Evolutionary conservation across 1,284 basidiomycete genomes (phyloP), one percentile per base, ranked within the genome.

Genomic region (Fomitopsis betulina): DNA sequence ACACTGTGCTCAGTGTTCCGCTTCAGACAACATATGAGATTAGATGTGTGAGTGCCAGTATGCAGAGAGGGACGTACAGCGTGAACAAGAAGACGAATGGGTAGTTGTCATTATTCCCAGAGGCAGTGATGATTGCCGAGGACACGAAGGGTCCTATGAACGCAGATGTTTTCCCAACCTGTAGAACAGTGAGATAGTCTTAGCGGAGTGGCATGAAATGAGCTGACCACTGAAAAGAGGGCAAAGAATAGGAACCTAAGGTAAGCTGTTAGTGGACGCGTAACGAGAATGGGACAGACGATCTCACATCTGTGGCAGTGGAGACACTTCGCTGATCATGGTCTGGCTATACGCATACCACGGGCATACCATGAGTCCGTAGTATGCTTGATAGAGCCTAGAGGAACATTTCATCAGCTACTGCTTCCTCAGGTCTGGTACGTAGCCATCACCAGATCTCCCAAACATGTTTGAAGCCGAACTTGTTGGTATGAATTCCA

Each of bases 321-420:
- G 91, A 15, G 87, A 87, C 8, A 93, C 89, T 65, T 93, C 89
- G 66, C 85, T 88, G 58, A 93, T 91, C 89, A 92, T 89, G 0
- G 90, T 92, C 72, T 92, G 88, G 68, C 86, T 85, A 65, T 90
- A 88, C 33, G 91, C 88, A 70, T 92, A 93, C 89, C 89, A 93
- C 1, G 90, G 90, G 64, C 91, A 91, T 5, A 92, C 87, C 78
- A 89, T 79, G 38, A 91, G 73, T 6, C 90, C 89, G 65, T 89
- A 91, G 68, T 83, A 90, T 5, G 81, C 85, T 64, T 88, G 86
- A 65, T 86, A 88, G 35, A 82, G 60, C 86, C 86, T 82, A 56
- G 39, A 53, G 19, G 3, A 6, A 32, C 15, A 21, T 19, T 19
- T 25, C 21, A 19, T 25, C 17, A 54, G 38, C n/a, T 12, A 37